phyloP scores from a whole-genome alignment of 1,139 yeast species.

The Lodderomyces jiufengensis region DNA sequence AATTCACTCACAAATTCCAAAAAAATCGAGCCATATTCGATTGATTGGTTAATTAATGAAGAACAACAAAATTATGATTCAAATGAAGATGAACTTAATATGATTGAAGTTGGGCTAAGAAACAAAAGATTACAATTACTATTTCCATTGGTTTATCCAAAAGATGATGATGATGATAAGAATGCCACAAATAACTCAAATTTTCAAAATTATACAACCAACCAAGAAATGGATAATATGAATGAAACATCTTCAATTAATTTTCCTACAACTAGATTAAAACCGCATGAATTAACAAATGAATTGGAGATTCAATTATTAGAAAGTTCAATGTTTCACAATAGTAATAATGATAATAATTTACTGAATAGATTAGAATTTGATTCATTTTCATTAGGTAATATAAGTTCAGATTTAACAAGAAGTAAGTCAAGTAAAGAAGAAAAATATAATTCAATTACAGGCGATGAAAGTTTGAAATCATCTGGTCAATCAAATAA shows the following conservation, averaged over 20 bases:
- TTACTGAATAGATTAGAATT: neutral
- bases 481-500: too few relatives aligned
- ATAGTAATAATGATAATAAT: neutral
- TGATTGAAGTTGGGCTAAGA: constrained; percentile 5
- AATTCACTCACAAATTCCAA: neutral
- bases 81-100: neutral
- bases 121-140: constrained; percentile 4
- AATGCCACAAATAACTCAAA: neutral
- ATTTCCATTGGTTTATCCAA: neutral
- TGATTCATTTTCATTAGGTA: neutral
- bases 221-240: neutral
- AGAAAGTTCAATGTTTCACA: constrained; percentile 7
- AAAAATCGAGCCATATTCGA: constrained; percentile 7
- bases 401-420: neutral
- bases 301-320: constrained; percentile 11
- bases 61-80: constrained; percentile 1
- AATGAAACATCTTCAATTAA: constrained; percentile 5
- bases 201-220: neutral
- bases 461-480: too few relatives aligned
- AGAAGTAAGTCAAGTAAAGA: neutral
- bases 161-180: constrained; percentile 3
- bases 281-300: constrained; percentile 13
- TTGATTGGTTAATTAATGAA: constrained; percentile 10
- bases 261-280: constrained; percentile 10
- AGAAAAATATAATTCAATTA: neutral